Conservation (phyloP, 495 filamentous ascomycete species). For the Astrocystis sublimbata region DNA sequence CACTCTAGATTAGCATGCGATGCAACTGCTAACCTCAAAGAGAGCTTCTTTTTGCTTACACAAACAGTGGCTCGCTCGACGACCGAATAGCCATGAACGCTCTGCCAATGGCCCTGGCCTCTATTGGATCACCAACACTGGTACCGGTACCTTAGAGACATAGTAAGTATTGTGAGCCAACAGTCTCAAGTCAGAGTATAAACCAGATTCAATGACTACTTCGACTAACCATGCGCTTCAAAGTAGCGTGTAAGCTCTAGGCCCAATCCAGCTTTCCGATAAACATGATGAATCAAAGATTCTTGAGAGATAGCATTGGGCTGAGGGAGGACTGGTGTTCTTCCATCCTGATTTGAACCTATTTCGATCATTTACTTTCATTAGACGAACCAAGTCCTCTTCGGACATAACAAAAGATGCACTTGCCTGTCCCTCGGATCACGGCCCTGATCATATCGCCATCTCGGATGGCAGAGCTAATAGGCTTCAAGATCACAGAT, state of each 20-base stretch:
- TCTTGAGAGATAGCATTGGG: slow-evolving; percentile 54
- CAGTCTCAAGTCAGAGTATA: not conserved
- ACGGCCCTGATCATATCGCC: slow-evolving; percentile 58
- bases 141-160: slow-evolving; percentile 33
- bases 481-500: slow-evolving; percentile 54
- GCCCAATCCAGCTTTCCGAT: slow-evolving; percentile 38
- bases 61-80: not conserved
- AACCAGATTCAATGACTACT: no score
- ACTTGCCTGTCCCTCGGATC: no score
- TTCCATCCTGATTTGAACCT: slow-evolving; percentile 56
- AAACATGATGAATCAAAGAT: slow-evolving; percentile 48
- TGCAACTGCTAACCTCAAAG: no score
- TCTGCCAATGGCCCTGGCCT: slow-evolving; percentile 21
- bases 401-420: no score
- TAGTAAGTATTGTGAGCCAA: not conserved
- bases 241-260: slow-evolving; percentile 33
- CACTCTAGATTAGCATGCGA: no score
- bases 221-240: slow-evolving; percentile 42
- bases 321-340: slow-evolving; percentile 50
- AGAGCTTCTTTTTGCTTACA: no score
- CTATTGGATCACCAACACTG: slow-evolving; percentile 48
- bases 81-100: slow-evolving; percentile 30
- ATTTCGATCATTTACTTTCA: no score
- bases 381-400: no score
- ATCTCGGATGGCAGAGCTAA: slow-evolving; percentile 48